Evolutionary conservation across 177 flowering plant genomes (phyloP), one percentile per base, ranked within the genome.

Genomic region (Vitis hybrid): DNA sequence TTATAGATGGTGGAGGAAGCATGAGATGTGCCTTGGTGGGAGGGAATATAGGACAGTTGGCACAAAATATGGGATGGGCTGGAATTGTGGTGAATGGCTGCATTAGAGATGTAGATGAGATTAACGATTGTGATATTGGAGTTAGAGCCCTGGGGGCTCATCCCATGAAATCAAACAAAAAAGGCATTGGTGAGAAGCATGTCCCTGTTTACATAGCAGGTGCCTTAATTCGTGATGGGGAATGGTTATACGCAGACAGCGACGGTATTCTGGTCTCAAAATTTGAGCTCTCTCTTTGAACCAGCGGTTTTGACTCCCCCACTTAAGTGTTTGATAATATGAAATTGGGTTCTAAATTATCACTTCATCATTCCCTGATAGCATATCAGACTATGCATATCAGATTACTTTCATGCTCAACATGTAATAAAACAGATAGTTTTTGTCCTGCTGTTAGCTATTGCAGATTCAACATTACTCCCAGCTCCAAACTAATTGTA

Each of bases 21-120:
- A 75, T 67, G 82, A 82, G 91, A 70, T 90, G 92, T 71, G 94
- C 94, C 10, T 50, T 90, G 52, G 72, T 90, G 32, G 94, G 92
- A 11, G 94, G 94, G 18, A 88, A 90, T 67, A 76, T 89, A 64
- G 92, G 78, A 40, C 88, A 80, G 40, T 75, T 84, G 65, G 94
- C 92, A 18, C 88, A 85, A 23, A 85, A 81, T 63, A 87, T 72
- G 78, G 89, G 94, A 14, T 90, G 94, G 94, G 64, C 82, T 14
- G 94, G 94, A 2, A 77, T 90, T 70, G 79, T 90, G 10, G 89
- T 90, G 13, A 85, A 90, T 64, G 94, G 94, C 3, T 90, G 92
- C 78, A 75, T 90, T 9, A 81, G 92, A 75, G 94, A 90, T 76
- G 92, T 90, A 3, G 92, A 88, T 70, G 94, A 90, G 80, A 88